Evolutionary conservation across 768 basidiomycete genomes (phyloP).

Genomic region (Russula emetica): DNA sequence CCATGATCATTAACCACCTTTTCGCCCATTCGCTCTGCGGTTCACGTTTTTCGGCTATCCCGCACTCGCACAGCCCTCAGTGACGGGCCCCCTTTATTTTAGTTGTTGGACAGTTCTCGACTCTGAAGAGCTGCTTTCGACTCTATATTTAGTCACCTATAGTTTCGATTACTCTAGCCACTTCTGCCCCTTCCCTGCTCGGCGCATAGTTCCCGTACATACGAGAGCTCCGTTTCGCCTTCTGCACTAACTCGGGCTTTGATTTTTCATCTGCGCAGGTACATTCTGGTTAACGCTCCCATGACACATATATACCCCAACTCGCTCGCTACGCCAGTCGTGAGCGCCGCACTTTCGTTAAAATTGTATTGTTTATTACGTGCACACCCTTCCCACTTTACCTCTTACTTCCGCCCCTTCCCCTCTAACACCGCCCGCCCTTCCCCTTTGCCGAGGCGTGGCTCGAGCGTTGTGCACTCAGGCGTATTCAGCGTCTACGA

Average conservation of each 20-base stretch:
- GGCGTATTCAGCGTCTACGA: not conserved
- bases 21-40: constrained; percentile 8
- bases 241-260: not conserved
- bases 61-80: constrained; percentile 1
- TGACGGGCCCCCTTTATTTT: constrained; percentile 18
- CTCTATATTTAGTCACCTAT: constrained; percentile 10
- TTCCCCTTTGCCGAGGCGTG: not conserved
- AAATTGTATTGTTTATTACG: constrained; percentile 25
- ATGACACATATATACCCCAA: constrained; percentile 27
- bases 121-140: constrained; percentile 17
- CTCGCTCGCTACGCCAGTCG: constrained; percentile 21
- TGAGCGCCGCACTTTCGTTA: constrained; percentile 24
- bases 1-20: constrained; percentile 19
- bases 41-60: constrained; percentile 5
- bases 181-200: constrained; percentile 7
- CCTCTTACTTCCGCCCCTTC: not conserved
- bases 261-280: constrained; percentile 5
- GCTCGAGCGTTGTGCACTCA: not conserved
- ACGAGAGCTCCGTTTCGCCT: not conserved
- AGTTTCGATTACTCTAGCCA: constrained; percentile 18
- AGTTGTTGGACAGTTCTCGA: constrained; percentile 18
- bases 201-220: not conserved
- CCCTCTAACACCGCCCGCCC: not conserved
- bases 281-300: constrained; percentile 7
- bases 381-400: constrained; percentile 5